These are phyloP conservation scores for Golubevia pallescens DNA, from an alignment of 1,284 basidiomycete genomes.

Conservation along the genomic window DNA sequence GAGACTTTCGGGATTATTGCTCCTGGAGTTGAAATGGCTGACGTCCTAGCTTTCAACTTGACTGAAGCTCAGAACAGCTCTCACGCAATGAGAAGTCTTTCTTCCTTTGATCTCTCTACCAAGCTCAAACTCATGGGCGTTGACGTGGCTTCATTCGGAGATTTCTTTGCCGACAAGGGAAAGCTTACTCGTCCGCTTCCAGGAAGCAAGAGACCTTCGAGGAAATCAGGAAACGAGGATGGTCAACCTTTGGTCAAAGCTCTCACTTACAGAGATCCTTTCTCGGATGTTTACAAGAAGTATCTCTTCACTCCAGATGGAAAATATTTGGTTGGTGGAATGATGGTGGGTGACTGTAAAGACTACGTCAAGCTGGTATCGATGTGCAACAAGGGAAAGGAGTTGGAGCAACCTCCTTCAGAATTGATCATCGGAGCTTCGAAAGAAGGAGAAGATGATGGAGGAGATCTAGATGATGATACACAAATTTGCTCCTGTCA, in stretches of 20 bases:
- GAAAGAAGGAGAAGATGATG: conserved; percentile 70
- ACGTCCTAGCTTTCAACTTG: conserved; percentile 77
- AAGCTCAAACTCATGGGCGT: conserved; percentile 78
- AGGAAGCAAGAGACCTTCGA: conserved; percentile 13
- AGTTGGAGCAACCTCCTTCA: conserved; percentile 72
- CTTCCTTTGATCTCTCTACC: conserved; percentile 72
- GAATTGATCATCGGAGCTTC: conserved; percentile 74
- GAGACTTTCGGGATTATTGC: conserved; percentile 76
- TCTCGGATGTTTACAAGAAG: conserved; percentile 76
- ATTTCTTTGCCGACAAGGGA: conserved; percentile 75
- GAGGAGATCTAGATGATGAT: conserved; percentile 75
- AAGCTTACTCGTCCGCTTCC: conserved; percentile 45
- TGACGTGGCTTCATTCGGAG: conserved; percentile 77
- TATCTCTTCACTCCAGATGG: conserved; percentile 79
- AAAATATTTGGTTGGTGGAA: conserved; percentile 76
- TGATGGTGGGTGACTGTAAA: conserved; percentile 79
- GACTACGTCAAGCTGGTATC: conserved; percentile 76
- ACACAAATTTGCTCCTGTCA: conserved; percentile 76
- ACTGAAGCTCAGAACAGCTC: conserved; percentile 68
- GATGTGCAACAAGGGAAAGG: conserved; percentile 77
- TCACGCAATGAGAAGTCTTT: conserved; percentile 70
- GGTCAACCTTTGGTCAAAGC: conserved; percentile 67
- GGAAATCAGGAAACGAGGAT: conserved; percentile 24
- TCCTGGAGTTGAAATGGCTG: conserved; percentile 78
- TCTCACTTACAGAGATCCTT: conserved; percentile 76